A percentile compares a stretch with the other conserved stretches of the same genome.
Evolutionary conservation across 23 red algal genomes (phyloP).

Genomic region (Gracilaria domingensis): DNA sequence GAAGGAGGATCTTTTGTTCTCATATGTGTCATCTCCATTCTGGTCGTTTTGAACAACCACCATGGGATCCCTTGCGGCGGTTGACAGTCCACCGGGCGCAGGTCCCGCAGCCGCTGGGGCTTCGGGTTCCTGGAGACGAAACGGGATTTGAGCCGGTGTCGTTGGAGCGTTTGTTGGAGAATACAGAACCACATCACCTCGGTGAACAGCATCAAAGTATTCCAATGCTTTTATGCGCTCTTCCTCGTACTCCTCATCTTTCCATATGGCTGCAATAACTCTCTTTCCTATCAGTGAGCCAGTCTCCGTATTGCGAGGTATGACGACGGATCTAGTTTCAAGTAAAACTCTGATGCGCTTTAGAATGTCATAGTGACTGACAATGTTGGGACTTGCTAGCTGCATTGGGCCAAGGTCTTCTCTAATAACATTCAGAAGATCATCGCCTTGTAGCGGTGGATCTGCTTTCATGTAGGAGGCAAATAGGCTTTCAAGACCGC

Average conservation of each 20-base stretch:
- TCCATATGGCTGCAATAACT: conserved; percentile 13
- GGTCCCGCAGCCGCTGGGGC: background rate
- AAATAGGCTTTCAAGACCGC: conserved; percentile 4
- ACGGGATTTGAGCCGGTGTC: background rate
- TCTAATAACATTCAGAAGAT: background rate
- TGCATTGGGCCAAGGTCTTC: conserved; percentile 19
- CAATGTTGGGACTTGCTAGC: background rate
- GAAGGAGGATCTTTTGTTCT: conserved; percentile 2
- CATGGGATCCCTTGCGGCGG: too few relatives aligned
- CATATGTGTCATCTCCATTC: background rate
- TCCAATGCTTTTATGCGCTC: background rate
- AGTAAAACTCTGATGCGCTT: background rate
- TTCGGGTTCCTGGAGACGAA: background rate
- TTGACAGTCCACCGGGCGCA: background rate
- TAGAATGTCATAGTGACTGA: conserved; percentile 12
- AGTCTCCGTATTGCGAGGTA: background rate
- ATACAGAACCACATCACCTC: background rate
- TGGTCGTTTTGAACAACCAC: background rate
- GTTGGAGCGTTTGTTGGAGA: background rate
- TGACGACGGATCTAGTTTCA: background rate
- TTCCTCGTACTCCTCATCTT: background rate
- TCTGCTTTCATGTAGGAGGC: conserved; percentile 2
- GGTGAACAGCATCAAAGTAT: conserved; percentile 12
- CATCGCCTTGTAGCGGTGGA: background rate
- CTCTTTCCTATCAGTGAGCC: background rate